Conservation (phyloP, 345 rosid genomes). For the Theobroma cacao region DNA sequence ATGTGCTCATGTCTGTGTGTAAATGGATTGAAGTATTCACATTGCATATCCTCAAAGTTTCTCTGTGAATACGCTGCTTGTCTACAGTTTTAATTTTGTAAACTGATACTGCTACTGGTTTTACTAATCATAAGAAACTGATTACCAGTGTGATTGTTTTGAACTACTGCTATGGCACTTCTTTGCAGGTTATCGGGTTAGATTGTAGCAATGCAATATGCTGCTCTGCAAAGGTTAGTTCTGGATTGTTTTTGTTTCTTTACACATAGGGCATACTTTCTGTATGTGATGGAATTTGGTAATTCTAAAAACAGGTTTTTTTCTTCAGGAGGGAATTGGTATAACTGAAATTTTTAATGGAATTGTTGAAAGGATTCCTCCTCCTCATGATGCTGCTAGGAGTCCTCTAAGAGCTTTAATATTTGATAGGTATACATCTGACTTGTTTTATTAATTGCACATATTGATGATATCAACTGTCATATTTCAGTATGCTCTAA, state of each 20-base stretch:
- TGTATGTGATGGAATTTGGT: neutral
- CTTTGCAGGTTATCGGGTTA: conserved; percentile 79
- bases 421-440: conserved; percentile 81
- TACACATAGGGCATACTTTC: neutral
- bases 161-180: neutral
- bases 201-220: conserved; percentile 90
- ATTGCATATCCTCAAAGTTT: conserved; percentile 3
- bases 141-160: neutral
- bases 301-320: neutral
- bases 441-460: neutral
- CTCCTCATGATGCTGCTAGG: conserved; percentile 63
- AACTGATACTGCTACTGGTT: conserved; percentile 8
- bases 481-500: neutral
- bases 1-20: neutral
- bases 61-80: conserved; percentile 3
- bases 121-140: conserved; percentile 17
- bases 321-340: conserved; percentile 84
- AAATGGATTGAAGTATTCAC: neutral
- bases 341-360: conserved; percentile 79
- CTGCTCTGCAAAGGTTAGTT: conserved; percentile 97
- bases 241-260: conserved; percentile 9
- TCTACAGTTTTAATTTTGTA: neutral
- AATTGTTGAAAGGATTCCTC: conserved; percentile 75
- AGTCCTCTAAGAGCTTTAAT: conserved; percentile 79
- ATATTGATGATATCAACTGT: neutral